Conservation (phyloP, 2,329 filamentous ascomycete species). For the Hymenoscyphus occultus region DNA sequence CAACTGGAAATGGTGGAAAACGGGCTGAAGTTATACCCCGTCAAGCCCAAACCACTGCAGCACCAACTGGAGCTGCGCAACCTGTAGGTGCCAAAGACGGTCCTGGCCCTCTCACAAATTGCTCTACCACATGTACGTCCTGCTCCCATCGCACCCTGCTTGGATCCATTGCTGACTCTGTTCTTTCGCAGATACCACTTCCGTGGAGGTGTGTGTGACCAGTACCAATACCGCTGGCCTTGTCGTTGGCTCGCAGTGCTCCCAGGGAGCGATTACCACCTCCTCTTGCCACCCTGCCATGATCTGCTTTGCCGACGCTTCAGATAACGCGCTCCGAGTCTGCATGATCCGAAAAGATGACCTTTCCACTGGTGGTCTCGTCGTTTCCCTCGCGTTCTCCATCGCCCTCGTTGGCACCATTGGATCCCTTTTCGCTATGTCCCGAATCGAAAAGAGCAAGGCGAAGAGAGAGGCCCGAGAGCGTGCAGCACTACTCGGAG, state of each 20-base stretch:
- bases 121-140: conserved; percentile 3
- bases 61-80: neutral
- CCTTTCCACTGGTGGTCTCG: conserved; percentile 26
- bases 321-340: neutral
- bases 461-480: conserved; percentile 13
- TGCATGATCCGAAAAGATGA: conserved; percentile 28
- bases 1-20: conserved; percentile 4
- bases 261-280: conserved; percentile 17
- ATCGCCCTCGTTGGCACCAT: conserved; percentile 20
- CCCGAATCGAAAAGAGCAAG: conserved; percentile 14
- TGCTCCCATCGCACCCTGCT: too few relatives aligned
- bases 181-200: neutral
- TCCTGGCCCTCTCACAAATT: neutral
- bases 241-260: conserved; percentile 19
- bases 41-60: conserved; percentile 4
- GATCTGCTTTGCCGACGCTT: conserved; percentile 23
- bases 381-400: conserved; percentile 27
- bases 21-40: neutral
- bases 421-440: conserved; percentile 16
- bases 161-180: too few relatives aligned
- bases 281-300: conserved; percentile 24
- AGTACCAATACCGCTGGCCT: conserved; percentile 1
- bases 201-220: conserved; percentile 17
- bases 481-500: conserved; percentile 8
- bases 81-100: conserved; percentile 2